Conservation (phyloP, 129 eudicot species). For the Chrysanthemum lavandulifolium region DNA sequence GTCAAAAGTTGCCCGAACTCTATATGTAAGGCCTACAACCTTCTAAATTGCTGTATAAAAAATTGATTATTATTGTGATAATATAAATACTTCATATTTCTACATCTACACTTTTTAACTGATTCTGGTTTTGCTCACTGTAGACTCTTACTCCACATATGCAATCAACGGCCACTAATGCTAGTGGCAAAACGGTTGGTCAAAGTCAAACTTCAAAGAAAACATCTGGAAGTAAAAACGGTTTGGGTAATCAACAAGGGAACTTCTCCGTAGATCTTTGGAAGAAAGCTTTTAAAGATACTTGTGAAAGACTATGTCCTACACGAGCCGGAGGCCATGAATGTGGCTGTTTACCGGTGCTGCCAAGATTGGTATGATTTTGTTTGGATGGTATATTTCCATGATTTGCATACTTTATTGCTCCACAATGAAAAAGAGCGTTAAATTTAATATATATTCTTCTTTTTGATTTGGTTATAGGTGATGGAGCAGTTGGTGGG, state of each 20-base stretch:
- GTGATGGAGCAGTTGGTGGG: conserved; percentile 94
- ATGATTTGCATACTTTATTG: not conserved
- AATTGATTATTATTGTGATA: too few relatives aligned
- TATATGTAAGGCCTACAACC: too few relatives aligned
- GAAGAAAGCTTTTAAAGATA: conserved; percentile 91
- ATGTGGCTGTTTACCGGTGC: conserved; percentile 77
- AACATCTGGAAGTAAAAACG: conserved; percentile 46
- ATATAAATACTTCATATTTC: too few relatives aligned
- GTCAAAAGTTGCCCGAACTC: not conserved
- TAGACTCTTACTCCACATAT: conserved; percentile 92
- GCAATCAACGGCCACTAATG: conserved; percentile 67
- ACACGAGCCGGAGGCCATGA: conserved; percentile 87
- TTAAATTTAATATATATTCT: not conserved
- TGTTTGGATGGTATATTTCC: conserved; percentile 32
- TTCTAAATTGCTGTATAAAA: too few relatives aligned
- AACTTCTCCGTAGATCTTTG: conserved; percentile 75
- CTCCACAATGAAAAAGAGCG: not conserved
- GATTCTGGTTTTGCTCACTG: conserved; percentile 8
- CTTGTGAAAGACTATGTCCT: conserved; percentile 91
- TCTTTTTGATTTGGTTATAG: conserved; percentile 28
- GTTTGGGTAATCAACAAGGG: conserved; percentile 75
- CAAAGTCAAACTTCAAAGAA: conserved; percentile 43
- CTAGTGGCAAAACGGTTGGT: conserved; percentile 37
- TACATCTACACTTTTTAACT: too few relatives aligned
- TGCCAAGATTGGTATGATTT: conserved; percentile 52